Base-by-base conservation (phyloP, 78 protist species). In the Dictyostelium capitatum region DNA sequence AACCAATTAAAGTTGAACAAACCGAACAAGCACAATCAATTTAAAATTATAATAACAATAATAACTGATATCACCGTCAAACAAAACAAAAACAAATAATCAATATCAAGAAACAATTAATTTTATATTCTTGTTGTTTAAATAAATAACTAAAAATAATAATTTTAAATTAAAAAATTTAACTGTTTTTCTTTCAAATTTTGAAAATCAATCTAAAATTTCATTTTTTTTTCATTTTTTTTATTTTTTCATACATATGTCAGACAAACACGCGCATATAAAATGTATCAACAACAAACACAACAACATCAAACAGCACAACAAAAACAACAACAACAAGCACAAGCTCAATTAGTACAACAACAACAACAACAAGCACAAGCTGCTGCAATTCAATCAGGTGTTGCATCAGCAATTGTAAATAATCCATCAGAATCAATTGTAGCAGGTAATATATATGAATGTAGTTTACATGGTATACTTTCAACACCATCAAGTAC, bases 391-490 rank as follows among this genome's bases (percentile, higher is more conserved):
- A 23, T 32, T 32, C 75, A 67, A 25, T 25, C 50, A 32, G 41
- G 41, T 32, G 75, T 67, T 5, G 75, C 75, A 67, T 25, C 50
- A 32, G 48, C 47, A 67, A 20, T 56, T 43, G 48, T 46, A 43
- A 46, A 37, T n/a, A 73, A 73, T 47, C 30, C 79, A 46, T n/a
- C 51, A 46, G 79, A 47, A 10, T 46, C 51, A 46, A 47, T 47
- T 43, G 79, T 37, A 43, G 79, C 82, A 28, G 62, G 46, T 37
- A 87, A 87, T 64, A 59, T 50, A 41, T 87, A 77, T 77, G 93
- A 87, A 23, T 87, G 93, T 65, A 77, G 84, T 77, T 30, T 87
- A 15, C 84, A 87, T 64, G 93, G 93, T n/a, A 87, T 87, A n/a
- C 79, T 87, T 14, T 59, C 93, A 2, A 87, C 93, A 30, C 93